Evolutionary conservation across 768 basidiomycete genomes (phyloP).

Genomic region (Hericium erinaceus): DNA sequence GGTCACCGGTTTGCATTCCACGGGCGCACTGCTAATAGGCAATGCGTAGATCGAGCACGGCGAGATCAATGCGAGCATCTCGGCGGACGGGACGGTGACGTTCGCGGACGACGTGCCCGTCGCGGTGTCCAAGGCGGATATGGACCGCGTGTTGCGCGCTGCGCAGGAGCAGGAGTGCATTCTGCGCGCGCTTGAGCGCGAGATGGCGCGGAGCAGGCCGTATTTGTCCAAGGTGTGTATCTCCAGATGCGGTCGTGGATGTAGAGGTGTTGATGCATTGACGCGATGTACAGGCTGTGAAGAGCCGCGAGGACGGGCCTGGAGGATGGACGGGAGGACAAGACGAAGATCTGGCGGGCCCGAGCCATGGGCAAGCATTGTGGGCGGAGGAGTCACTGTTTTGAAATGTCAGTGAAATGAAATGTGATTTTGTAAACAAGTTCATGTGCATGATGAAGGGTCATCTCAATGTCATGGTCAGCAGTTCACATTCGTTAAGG

Average conservation of each 20-base stretch:
- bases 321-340: neutral
- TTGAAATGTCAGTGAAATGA: neutral
- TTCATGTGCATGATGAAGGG: too few species aligned
- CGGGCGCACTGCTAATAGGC: neutral
- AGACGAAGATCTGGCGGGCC: constrained; percentile 8
- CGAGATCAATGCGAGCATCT: constrained; percentile 63
- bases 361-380: neutral
- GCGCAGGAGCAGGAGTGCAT: constrained; percentile 46
- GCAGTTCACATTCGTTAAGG: too few species aligned
- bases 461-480: too few species aligned
- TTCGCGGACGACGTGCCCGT: constrained; percentile 57
- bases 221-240: constrained; percentile 57
- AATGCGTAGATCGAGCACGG: constrained; percentile 51
- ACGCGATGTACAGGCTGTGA: constrained; percentile 6
- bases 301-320: constrained; percentile 11
- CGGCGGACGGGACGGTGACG: constrained; percentile 60
- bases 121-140: constrained; percentile 48
- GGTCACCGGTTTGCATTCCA: neutral
- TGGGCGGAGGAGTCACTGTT: constrained; percentile 14
- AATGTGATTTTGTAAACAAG: too few species aligned
- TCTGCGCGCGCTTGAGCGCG: constrained; percentile 42
- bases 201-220: constrained; percentile 57
- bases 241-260: neutral
- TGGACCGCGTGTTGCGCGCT: constrained; percentile 47
- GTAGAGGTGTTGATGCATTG: neutral